Evolutionary conservation across 1,284 basidiomycete genomes (phyloP), one percentile per base, ranked within the genome.

Genomic region (Microbotryomycetes sp.): DNA sequence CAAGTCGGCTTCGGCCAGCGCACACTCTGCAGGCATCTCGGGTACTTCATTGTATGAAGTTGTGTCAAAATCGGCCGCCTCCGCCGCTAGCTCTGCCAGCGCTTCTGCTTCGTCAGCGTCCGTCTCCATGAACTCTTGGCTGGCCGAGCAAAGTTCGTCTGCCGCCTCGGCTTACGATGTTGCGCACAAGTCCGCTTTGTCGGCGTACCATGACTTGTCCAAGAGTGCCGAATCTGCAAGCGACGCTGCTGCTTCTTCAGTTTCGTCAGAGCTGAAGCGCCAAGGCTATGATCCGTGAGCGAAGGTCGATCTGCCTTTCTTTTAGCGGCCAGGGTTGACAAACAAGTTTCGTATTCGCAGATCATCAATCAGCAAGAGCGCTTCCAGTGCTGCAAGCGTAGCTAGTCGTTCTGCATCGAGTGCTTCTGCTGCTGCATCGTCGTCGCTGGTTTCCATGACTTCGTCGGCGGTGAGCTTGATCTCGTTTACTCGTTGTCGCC

Each of bases 141-240:
- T 45, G 13, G 16, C 27, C 21, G 26, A 48, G 28, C 45, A 47
- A 23, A 26, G 47, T 16, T 51, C 15, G 46, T 56, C 16, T 23
- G 55, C 51, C n/a, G 31, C 46, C 1, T 66, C 68, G 5, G 52
- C 54, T 45, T 47, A 48, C 9, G 52, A 57, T 0, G 63, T 61
- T 7, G 52, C 54, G 2, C 41, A 52, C 21, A 59, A 62, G 47
- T 53, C 52, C 29, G 24, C 51, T 41, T 46, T 53, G 7, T 62
- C 59, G 15, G 54, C 26, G n/a, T 0, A 4, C 13, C 24, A 35
- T 2, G 45, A 52, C 49, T 56, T 59, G n/a, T 45, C 51, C 24
- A 58, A 54, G 56, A 61, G 60, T 18, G 60, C 60, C 7, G 7
- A 26, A 5, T 60, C 57, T 4, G 68, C 68, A 5, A 57, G 59